Conservation (phyloP, 176 grass and related monocot species). For the Aegilops sharonensis region DNA sequence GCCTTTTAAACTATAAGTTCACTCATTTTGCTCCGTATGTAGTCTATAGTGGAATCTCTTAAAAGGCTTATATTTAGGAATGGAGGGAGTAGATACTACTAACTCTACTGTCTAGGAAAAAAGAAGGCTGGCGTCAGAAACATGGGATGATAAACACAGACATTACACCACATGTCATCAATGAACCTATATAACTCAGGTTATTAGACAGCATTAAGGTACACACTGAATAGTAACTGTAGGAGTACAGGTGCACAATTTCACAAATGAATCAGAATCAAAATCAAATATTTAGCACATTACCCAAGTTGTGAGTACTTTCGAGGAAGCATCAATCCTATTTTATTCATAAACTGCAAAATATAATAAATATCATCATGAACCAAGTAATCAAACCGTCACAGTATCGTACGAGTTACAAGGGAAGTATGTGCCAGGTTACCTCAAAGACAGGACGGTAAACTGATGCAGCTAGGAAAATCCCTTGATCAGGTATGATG, state of each 20-base stretch:
- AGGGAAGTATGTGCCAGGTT: slow-evolving; percentile 21
- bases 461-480: slow-evolving; percentile 91
- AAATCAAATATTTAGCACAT: slow-evolving; percentile 22
- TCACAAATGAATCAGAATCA: slow-evolving; percentile 18
- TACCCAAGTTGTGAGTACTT: slow-evolving; percentile 91
- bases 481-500: slow-evolving; percentile 94
- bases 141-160: neutral
- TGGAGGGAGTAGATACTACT: neutral
- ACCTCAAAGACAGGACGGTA: slow-evolving; percentile 99
- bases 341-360: slow-evolving; percentile 95
- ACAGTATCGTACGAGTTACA: slow-evolving; percentile 13
- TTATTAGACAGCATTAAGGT: neutral
- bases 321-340: slow-evolving; percentile 72
- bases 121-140: neutral
- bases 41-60: too few relatives aligned
- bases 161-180: neutral
- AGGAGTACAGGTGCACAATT: slow-evolving; percentile 22
- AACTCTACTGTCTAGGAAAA: neutral
- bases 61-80: too few relatives aligned
- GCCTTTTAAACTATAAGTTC: too few relatives aligned
- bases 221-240: slow-evolving; percentile 2
- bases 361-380: slow-evolving; percentile 24
- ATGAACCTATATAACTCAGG: neutral
- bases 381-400: slow-evolving; percentile 27
- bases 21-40: too few relatives aligned